phyloP scores from a whole-genome alignment of 495 filamentous ascomycete species.

The Penicillium ucsense region DNA sequence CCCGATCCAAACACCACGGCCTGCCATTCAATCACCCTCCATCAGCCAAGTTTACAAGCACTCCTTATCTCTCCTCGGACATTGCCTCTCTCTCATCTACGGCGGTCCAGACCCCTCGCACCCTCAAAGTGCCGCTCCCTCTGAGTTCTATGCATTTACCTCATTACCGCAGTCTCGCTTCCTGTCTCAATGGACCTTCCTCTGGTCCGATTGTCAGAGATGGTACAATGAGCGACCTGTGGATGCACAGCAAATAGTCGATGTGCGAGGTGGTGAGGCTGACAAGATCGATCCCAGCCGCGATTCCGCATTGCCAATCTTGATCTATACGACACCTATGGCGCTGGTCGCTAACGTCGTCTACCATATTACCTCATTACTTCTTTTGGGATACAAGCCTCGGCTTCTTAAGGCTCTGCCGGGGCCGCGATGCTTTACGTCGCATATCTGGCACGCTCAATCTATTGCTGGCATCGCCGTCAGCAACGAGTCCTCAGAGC shows the following conservation, averaged over 20 bases:
- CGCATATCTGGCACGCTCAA: constrained; percentile 22
- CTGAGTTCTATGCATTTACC: constrained; percentile 10
- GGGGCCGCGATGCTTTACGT: constrained; percentile 16
- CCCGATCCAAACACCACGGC: constrained; percentile 1
- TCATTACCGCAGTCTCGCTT: constrained; percentile 17
- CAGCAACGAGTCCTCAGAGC: constrained; percentile 18
- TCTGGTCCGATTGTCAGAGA: constrained; percentile 21
- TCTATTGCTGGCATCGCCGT: constrained; percentile 16
- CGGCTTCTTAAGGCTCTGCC: constrained; percentile 17
- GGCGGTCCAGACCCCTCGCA: constrained; percentile 7
- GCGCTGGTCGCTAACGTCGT: constrained; percentile 21
- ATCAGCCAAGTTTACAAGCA: constrained; percentile 12
- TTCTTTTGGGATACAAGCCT: constrained; percentile 16
- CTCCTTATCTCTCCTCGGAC: constrained; percentile 11
- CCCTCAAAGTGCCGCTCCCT: constrained; percentile 3
- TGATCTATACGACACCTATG: constrained; percentile 21
- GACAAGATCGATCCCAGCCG: constrained; percentile 18
- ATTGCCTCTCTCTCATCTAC: constrained; percentile 14
- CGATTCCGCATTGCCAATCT: constrained; percentile 16
- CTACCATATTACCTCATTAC: constrained; percentile 16
- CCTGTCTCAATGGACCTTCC: constrained; percentile 19
- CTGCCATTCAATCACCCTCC: neutral
- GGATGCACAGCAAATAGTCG: constrained; percentile 16
- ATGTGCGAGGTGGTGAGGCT: constrained; percentile 17
- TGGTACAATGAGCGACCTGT: constrained; percentile 21